Percentiles rank a stretch among this genome's conserved stretches.
phyloP scores from a whole-genome alignment of 1,139 yeast species.

The Insectozyma bohioensis region DNA sequence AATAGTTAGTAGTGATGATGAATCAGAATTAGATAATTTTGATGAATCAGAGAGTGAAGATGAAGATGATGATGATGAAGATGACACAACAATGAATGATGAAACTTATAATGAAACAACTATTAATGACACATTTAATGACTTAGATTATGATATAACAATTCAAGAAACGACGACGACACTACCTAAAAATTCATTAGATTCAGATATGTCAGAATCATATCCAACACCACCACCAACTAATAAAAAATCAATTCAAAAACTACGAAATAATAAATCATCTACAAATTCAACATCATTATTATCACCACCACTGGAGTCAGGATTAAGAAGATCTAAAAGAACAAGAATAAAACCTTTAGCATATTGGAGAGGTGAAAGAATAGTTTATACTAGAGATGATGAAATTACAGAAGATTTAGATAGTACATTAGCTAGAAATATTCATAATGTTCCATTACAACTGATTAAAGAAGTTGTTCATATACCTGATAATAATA shows the following conservation, averaged over 20 bases:
- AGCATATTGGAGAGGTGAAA: conserved; percentile 85
- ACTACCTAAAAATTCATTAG: too few relatives aligned
- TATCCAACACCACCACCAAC: not conserved
- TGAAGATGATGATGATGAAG: conserved; percentile 3
- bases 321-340: conserved; percentile 51
- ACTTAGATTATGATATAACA: not conserved
- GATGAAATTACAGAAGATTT: conserved; percentile 25
- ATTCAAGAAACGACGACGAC: too few relatives aligned
- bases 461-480: conserved; percentile 61
- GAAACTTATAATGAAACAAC: too few relatives aligned
- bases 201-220: not conserved
- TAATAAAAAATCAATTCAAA: not conserved
- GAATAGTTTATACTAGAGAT: conserved; percentile 58
- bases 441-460: conserved; percentile 45
- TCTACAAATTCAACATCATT: conserved; percentile 19
- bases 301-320: conserved; percentile 51
- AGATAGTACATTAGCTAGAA: conserved; percentile 34
- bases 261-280: conserved; percentile 2
- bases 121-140: conserved; percentile 3
- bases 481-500: conserved; percentile 39
- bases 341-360: conserved; percentile 71
- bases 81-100: too few relatives aligned
- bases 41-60: conserved; percentile 1
- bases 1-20: too few relatives aligned
- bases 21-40: too few relatives aligned